Conservation (phyloP, 2,329 filamentous ascomycete genomes). For the Coleophoma crateriformis region DNA sequence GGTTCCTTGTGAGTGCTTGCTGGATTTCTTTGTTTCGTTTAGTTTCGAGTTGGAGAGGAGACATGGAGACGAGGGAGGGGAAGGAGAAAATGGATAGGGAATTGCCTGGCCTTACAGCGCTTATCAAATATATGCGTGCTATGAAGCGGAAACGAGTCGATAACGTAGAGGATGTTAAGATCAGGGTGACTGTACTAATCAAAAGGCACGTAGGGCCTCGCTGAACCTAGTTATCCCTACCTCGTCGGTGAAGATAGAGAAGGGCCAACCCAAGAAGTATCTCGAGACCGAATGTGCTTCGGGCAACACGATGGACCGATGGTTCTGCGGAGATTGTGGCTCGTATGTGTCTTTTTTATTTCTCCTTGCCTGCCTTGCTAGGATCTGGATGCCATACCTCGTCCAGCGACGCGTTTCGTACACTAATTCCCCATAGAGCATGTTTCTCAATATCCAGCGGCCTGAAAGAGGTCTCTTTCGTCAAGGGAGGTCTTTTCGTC, state of each 20-base stretch:
- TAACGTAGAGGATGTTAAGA: not conserved
- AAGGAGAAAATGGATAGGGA: not conserved
- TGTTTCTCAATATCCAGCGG: too few species aligned
- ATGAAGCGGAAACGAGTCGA: too few species aligned
- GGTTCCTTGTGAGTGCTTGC: not conserved
- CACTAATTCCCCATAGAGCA: too few species aligned
- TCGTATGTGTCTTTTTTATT: not conserved
- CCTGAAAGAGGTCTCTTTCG: too few species aligned
- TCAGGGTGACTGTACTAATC: not conserved
- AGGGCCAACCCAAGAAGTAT: not conserved
- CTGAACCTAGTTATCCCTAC: not conserved
- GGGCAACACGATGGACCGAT: slow-evolving; percentile 1
- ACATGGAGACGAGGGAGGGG: not conserved
- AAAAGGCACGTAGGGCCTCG: not conserved
- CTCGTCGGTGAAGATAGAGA: not conserved
- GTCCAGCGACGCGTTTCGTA: too few species aligned
- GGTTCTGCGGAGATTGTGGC: slow-evolving; percentile 8
- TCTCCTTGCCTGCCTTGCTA: not conserved
- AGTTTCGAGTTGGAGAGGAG: not conserved
- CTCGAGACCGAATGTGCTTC: not conserved
- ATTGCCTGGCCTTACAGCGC: too few species aligned
- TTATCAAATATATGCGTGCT: too few species aligned
- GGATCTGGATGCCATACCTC: too few species aligned
- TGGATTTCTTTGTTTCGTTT: not conserved
- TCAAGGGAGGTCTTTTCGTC: too few species aligned